These are phyloP conservation scores for Sporothrix inflata DNA, from an alignment of 2,329 filamentous ascomycete species.

Conservation along the genomic window DNA sequence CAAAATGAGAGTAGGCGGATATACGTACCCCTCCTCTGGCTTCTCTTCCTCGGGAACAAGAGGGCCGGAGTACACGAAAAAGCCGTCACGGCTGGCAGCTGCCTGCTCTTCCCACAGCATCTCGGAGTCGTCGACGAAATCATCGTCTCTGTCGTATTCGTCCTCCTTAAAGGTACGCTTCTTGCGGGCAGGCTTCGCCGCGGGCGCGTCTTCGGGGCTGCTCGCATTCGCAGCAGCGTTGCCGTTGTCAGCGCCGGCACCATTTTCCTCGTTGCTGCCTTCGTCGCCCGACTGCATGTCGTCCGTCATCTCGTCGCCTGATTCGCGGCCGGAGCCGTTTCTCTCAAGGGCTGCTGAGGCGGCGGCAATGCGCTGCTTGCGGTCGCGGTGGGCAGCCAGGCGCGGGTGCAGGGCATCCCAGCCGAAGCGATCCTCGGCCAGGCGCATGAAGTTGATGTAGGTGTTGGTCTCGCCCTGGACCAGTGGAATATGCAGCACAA, in stretches of 20 bases:
- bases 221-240: conserved; percentile 46
- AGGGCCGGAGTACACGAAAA: conserved; percentile 96
- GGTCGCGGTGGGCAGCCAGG: conserved; percentile 83
- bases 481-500: conserved; percentile 81
- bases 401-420: conserved; percentile 93
- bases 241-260: conserved; percentile 54
- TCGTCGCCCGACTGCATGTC: conserved; percentile 71
- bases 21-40: conserved; percentile 58
- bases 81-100: conserved; percentile 90
- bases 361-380: conserved; percentile 83
- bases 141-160: conserved; percentile 81
- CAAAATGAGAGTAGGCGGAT: no score
- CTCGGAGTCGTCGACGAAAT: conserved; percentile 91
- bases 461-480: conserved; percentile 77
- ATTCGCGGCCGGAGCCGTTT: conserved; percentile 68
- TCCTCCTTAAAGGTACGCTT: conserved; percentile 81
- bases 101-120: conserved; percentile 94
- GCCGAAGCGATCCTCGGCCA: conserved; percentile 92
- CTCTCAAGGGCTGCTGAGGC: conserved; percentile 85
- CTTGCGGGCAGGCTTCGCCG: conserved; percentile 69
- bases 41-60: conserved; percentile 87
- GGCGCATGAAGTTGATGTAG: conserved; percentile 90
- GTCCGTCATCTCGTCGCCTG: conserved; percentile 81
- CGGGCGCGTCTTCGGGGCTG: conserved; percentile 60
- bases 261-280: conserved; percentile 87